Percentiles rank a stretch among this genome's conserved stretches.
These are phyloP conservation scores for Tetraselmis striata DNA, from an alignment of 139 green algal genomes.

Conservation along the genomic window DNA sequence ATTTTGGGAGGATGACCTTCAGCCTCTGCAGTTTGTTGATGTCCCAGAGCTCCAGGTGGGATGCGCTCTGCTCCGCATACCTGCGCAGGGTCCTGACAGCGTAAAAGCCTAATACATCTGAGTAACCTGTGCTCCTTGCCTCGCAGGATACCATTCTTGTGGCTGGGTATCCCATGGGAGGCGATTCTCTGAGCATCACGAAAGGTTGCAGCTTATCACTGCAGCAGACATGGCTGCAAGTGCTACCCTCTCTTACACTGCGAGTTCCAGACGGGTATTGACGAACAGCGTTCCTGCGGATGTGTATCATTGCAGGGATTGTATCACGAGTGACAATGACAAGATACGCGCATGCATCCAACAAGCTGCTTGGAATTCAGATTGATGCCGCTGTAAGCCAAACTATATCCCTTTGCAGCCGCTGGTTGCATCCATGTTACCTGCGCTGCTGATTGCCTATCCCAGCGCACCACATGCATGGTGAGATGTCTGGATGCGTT, in stretches of 20 bases:
- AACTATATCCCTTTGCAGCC: background rate
- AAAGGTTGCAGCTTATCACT: too few species aligned
- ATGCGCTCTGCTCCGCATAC: too few species aligned
- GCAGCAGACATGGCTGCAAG: too few species aligned
- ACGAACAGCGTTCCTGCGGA: too few species aligned
- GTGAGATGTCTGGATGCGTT: too few species aligned
- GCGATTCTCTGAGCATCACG: constrained; percentile 52
- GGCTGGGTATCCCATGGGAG: constrained; percentile 65
- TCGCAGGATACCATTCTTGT: constrained; percentile 61
- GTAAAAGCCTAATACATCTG: background rate
- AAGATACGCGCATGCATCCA: constrained; percentile 26
- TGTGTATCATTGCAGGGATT: constrained; percentile 24
- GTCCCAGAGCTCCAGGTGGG: constrained; percentile 66
- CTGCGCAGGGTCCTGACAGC: too few species aligned
- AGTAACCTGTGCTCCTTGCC: background rate
- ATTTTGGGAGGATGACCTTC: constrained; percentile 61
- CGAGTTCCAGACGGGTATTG: too few species aligned
- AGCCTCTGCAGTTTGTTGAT: constrained; percentile 56
- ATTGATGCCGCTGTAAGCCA: constrained; percentile 3
- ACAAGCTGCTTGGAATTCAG: constrained; percentile 32
- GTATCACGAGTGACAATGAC: constrained; percentile 33
- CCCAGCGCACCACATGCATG: too few species aligned
- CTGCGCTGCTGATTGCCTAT: too few species aligned
- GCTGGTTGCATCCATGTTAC: too few species aligned
- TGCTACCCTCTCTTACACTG: too few species aligned